phyloP scores from a whole-genome alignment of 768 basidiomycete species.

The Russula dissimulans region DNA sequence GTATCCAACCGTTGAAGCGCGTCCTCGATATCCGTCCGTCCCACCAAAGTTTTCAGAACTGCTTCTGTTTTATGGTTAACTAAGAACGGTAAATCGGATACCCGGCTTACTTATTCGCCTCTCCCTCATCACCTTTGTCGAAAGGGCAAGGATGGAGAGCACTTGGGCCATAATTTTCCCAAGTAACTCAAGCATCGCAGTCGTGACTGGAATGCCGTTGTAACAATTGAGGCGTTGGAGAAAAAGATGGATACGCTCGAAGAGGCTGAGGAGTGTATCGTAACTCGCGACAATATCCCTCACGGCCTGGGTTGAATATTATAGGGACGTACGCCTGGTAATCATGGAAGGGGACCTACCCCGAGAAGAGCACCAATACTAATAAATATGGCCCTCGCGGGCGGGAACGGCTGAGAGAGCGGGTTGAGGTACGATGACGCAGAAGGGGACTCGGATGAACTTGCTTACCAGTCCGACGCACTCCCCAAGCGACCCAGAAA shows the following conservation, averaged over 20 bases:
- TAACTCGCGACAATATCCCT: neutral
- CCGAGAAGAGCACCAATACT: too few relatives aligned
- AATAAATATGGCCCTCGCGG: too few relatives aligned
- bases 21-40: neutral
- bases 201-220: neutral
- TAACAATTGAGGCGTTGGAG: neutral
- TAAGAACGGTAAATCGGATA: neutral
- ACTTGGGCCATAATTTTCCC: neutral
- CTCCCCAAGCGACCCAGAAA: too few relatives aligned
- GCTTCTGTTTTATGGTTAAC: neutral
- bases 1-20: neutral
- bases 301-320: neutral
- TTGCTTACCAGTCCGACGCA: too few relatives aligned
- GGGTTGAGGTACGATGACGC: neutral
- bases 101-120: neutral
- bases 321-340: too few relatives aligned
- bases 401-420: neutral
- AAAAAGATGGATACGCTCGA: neutral
- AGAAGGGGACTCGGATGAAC: too few relatives aligned
- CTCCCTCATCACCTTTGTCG: neutral
- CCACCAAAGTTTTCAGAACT: neutral
- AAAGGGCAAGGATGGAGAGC: neutral
- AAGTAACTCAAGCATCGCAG: neutral
- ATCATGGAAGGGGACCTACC: too few relatives aligned
- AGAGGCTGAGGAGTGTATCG: neutral